Conservation (phyloP, 2,329 filamentous ascomycete species). For the Botrytis porri region DNA sequence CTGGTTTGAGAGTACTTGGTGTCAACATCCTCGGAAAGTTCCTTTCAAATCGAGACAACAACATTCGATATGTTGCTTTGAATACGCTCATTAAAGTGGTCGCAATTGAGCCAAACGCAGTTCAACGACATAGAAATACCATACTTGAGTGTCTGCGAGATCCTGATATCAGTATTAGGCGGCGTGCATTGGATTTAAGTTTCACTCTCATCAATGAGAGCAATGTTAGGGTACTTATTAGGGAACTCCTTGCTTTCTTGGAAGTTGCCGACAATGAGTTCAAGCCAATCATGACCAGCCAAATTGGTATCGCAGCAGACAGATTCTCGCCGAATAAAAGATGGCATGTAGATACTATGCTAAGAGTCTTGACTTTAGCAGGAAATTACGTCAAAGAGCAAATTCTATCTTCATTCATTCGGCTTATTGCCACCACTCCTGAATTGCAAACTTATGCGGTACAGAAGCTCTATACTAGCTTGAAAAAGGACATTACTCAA, state of each 20-base stretch:
- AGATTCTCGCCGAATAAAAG: constrained; percentile 94
- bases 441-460: constrained; percentile 96
- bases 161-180: constrained; percentile 95
- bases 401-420: constrained; percentile 93
- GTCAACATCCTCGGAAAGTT: constrained; percentile 99
- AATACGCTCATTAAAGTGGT: constrained; percentile 98
- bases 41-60: constrained; percentile 97
- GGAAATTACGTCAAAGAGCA: constrained; percentile 98
- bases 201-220: constrained; percentile 97
- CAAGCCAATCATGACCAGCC: constrained; percentile 96
- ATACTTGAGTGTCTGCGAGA: constrained; percentile 95
- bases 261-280: constrained; percentile 98
- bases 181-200: constrained; percentile 92
- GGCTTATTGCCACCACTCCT: constrained; percentile 88
- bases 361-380: constrained; percentile 87
- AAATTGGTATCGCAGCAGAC: constrained; percentile 96
- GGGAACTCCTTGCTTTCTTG: constrained; percentile 90
- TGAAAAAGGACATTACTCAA: constrained; percentile 97
- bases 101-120: constrained; percentile 94
- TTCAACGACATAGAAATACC: constrained; percentile 94
- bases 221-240: constrained; percentile 89
- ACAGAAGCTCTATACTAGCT: constrained; percentile 84
- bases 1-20: constrained; percentile 86
- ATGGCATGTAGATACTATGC: constrained; percentile 98
- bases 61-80: constrained; percentile 95